Conservation (phyloP, 176 grass and related monocot genomes). For the Typha latifolia region DNA sequence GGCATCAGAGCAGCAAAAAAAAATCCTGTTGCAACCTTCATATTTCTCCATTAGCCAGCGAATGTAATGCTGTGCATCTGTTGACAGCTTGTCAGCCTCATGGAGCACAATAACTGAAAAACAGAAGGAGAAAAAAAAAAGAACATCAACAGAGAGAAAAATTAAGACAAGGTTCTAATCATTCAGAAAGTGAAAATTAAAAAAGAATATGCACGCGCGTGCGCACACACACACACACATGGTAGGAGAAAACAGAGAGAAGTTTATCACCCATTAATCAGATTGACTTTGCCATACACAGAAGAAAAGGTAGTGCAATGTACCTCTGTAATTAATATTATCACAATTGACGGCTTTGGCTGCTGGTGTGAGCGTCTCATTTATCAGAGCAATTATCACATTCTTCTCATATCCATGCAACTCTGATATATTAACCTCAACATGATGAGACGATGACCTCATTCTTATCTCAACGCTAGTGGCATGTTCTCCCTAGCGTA, state of each 20-base stretch:
- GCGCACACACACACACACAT: too few relatives aligned
- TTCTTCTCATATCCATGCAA: constrained; percentile 62
- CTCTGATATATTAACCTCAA: constrained; percentile 58
- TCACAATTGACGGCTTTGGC: constrained; percentile 7
- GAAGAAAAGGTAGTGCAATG: too few relatives aligned
- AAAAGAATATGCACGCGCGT: too few relatives aligned
- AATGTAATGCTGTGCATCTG: constrained; percentile 49
- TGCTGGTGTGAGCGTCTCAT: constrained; percentile 28
- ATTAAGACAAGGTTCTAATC: too few relatives aligned
- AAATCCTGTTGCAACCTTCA: constrained; percentile 38
- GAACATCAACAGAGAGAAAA: neutral
- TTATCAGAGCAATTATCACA: constrained; percentile 48
- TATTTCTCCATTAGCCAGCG: constrained; percentile 56
- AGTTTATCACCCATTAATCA: too few relatives aligned
- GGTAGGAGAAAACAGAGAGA: too few relatives aligned
- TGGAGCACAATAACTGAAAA: constrained; percentile 43
- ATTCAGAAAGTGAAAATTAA: too few relatives aligned
- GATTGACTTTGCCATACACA: too few relatives aligned
- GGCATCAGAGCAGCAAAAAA: constrained; percentile 56
- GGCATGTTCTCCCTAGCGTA: constrained; percentile 40
- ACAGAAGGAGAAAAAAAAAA: neutral
- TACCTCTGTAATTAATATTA: constrained; percentile 44
- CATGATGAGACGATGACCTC: constrained; percentile 41
- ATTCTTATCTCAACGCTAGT: constrained; percentile 42
- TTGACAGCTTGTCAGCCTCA: constrained; percentile 48